These are phyloP conservation scores for Fusarium proliferatum DNA, from an alignment of 2,329 filamentous ascomycete species.

Conservation along the genomic window DNA sequence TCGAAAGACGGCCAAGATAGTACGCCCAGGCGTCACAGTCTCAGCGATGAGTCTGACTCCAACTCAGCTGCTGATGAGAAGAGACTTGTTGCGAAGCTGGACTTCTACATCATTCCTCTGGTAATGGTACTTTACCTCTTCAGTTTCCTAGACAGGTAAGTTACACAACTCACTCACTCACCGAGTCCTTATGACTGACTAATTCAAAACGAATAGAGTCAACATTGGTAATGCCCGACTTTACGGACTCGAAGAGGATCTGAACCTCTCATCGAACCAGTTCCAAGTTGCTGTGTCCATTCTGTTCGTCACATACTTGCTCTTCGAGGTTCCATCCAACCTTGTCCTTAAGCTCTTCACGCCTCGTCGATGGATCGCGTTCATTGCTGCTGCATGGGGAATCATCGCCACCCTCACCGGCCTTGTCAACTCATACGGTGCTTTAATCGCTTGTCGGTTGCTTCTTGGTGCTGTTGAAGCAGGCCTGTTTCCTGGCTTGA, in stretches of 20 bases:
- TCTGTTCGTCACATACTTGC: slow-evolving; percentile 72
- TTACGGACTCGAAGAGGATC: slow-evolving; percentile 72
- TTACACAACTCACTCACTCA: slow-evolving; percentile 16
- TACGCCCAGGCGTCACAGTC: slow-evolving; percentile 28
- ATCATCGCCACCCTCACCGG: slow-evolving; percentile 77
- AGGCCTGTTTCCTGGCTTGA: slow-evolving; percentile 76
- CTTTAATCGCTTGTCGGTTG: slow-evolving; percentile 74
- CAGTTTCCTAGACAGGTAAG: slow-evolving; percentile 77
- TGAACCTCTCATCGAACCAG: slow-evolving; percentile 69
- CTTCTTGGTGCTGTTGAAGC: slow-evolving; percentile 76
- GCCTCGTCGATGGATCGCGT: slow-evolving; percentile 71
- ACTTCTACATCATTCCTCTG: slow-evolving; percentile 71
- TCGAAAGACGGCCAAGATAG: slow-evolving; percentile 16
- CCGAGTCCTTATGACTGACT: slow-evolving; percentile 21
- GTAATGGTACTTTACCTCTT: slow-evolving; percentile 79
- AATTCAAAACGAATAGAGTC: slow-evolving; percentile 55
- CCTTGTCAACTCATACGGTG: slow-evolving; percentile 71
- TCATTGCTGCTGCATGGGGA: slow-evolving; percentile 74
- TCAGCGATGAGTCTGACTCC: slow-evolving; percentile 32
- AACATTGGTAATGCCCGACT: slow-evolving; percentile 80
- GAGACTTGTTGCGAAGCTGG: slow-evolving; percentile 72
- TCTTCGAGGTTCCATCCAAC: slow-evolving; percentile 74
- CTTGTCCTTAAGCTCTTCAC: slow-evolving; percentile 71
- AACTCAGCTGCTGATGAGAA: slow-evolving; percentile 55
- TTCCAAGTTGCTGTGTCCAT: slow-evolving; percentile 77